These are phyloP conservation scores for Ceriops zippeliana DNA, from an alignment of 345 rosid species.

Conservation along the genomic window DNA sequence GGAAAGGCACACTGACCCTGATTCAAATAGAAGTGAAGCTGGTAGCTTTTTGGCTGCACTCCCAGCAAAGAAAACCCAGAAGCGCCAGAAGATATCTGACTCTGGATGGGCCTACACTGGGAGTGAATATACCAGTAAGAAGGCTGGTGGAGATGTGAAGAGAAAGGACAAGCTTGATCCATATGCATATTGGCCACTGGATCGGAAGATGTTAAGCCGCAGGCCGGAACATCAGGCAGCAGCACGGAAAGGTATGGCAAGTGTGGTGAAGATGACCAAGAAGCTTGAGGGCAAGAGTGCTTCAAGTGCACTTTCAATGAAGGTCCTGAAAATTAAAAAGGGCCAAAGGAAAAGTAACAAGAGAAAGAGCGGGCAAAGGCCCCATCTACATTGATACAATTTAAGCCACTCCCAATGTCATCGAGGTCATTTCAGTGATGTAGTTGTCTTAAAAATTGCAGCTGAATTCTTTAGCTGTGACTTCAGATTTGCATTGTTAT, in stretches of 20 bases:
- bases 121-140: conserved; percentile 76
- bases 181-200: conserved; percentile 95
- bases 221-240: conserved; percentile 84
- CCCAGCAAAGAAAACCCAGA: conserved; percentile 57
- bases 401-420: too few species aligned
- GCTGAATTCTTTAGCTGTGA: too few species aligned
- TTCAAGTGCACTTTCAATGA: conserved; percentile 45
- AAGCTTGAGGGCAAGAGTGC: conserved; percentile 78
- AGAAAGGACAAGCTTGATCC: conserved; percentile 93
- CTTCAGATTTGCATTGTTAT: too few species aligned
- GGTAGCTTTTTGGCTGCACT: conserved; percentile 40
- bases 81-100: conserved; percentile 64
- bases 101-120: conserved; percentile 91
- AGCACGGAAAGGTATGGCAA: conserved; percentile 83
- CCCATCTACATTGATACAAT: not conserved
- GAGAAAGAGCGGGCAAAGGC: conserved; percentile 28
- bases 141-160: conserved; percentile 79
- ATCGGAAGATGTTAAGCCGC: conserved; percentile 94
- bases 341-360: conserved; percentile 41
- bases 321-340: conserved; percentile 29
- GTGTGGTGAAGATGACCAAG: conserved; percentile 74
- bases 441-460: too few species aligned
- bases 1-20: conserved; percentile 37
- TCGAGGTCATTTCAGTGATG: too few species aligned
- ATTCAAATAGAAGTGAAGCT: conserved; percentile 57